Conservation (phyloP, 164 flowering plant species). For the Vitis vinifera region ASM3070453v1 NC_081812.1:13953501-13954000, state of each 20-base stretch:
- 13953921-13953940: no score
- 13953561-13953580: no score
- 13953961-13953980: no score
- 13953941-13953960: no score
- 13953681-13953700: slow-evolving; percentile 16
- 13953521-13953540: no score
- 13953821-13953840: slow-evolving; percentile 5
- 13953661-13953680: slow-evolving; percentile 10
- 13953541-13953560: no score
- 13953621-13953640: neutral
- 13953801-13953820: slow-evolving; percentile 23
- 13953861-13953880: slow-evolving; percentile 8
- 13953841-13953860: neutral
- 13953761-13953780: neutral
- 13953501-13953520: slow-evolving; percentile 18
- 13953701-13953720: slow-evolving; percentile 9
- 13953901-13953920: neutral
- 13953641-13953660: neutral
- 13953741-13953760: neutral
- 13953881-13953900: slow-evolving; percentile 8
- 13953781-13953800: neutral
- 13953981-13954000: no score
- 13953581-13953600: neutral
- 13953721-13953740: neutral
- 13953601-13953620: neutral